Evolutionary conservation across 148 eudicot species (phyloP).

Genomic region (Agrostemma githago): DNA sequence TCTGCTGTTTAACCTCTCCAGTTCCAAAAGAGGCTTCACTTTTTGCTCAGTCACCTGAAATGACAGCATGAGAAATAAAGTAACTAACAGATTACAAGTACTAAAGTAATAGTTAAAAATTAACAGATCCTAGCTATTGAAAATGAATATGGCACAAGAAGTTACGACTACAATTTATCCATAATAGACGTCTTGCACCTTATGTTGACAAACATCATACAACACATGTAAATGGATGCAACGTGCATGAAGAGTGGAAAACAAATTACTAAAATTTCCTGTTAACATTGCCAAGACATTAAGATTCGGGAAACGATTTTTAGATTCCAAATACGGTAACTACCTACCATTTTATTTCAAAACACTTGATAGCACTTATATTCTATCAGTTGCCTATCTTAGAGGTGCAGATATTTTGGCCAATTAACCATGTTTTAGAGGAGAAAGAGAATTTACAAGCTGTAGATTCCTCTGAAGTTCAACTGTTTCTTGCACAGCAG

Average conservation of each 20-base stretch:
- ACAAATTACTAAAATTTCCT: background rate
- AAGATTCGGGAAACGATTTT: background rate
- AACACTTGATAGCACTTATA: background rate
- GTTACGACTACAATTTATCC: background rate
- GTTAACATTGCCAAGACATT: background rate
- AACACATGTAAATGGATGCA: background rate
- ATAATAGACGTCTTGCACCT: background rate
- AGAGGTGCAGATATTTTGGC: background rate
- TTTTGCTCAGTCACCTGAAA: constrained; percentile 81
- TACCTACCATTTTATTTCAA: background rate
- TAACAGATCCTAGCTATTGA: background rate
- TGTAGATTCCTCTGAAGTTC: constrained; percentile 76
- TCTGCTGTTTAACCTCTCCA: constrained; percentile 70
- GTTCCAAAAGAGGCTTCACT: constrained; percentile 85
- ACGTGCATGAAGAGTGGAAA: background rate
- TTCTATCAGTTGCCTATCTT: background rate
- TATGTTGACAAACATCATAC: background rate
- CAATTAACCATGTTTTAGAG: background rate
- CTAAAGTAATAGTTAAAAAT: background rate
- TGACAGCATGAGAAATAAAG: background rate
- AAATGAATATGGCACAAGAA: background rate
- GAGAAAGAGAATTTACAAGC: constrained; percentile 46
- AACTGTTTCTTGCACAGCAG: constrained; percentile 61
- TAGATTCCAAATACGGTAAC: background rate
- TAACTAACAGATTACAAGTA: background rate